These are phyloP conservation scores for Immersiella caudata DNA, from an alignment of 495 filamentous ascomycete species.

Conservation along the genomic window DNA sequence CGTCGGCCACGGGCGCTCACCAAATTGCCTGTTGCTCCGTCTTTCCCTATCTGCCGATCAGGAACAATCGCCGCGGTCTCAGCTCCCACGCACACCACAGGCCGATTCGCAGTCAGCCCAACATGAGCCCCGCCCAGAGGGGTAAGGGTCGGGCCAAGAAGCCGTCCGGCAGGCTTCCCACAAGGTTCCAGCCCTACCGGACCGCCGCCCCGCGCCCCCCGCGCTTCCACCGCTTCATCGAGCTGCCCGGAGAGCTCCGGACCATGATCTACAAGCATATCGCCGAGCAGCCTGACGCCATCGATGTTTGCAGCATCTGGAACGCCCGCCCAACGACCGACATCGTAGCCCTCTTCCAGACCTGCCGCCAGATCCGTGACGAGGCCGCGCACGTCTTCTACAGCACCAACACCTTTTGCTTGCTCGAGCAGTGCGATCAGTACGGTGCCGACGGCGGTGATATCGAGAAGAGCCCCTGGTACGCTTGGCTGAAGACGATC, in stretches of 20 bases:
- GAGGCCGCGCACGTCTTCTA: slow-evolving; percentile 27
- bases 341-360: slow-evolving; percentile 20
- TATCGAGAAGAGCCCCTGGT: background rate
- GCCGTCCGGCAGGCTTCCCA: background rate
- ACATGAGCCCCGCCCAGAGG: background rate
- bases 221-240: slow-evolving; percentile 16
- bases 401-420: slow-evolving; percentile 27
- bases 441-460: background rate
- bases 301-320: slow-evolving; percentile 15
- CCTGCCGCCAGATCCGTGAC: slow-evolving; percentile 14
- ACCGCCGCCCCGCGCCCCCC: slow-evolving; percentile 12
- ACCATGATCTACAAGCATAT: slow-evolving; percentile 10
- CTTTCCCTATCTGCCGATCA: background rate
- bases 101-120: background rate
- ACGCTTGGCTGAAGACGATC: slow-evolving; percentile 13
- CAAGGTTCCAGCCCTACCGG: slow-evolving; percentile 19
- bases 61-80: background rate
- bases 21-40: background rate
- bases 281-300: slow-evolving; percentile 1
- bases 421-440: slow-evolving; percentile 28
- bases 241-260: slow-evolving; percentile 18
- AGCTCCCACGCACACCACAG: background rate
- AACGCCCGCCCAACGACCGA: slow-evolving; percentile 15
- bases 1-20: background rate
- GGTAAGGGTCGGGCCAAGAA: background rate